Conservation (phyloP, 176 grass and related monocot genomes). For the Juncus effusus region DNA sequence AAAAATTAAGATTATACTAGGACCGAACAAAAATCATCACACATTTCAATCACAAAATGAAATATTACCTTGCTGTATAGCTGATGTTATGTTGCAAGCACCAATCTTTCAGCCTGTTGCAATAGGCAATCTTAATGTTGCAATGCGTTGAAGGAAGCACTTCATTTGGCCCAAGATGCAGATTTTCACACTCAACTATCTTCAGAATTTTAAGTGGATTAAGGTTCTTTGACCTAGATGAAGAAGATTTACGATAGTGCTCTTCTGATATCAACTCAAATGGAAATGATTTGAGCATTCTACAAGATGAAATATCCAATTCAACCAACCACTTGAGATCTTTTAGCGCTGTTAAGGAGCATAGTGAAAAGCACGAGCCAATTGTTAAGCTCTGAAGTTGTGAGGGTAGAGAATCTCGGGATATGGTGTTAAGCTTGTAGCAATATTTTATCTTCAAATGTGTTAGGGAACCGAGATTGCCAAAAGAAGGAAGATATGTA, state of each 20-base stretch:
- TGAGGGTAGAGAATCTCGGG: neutral
- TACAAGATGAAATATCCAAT: neutral
- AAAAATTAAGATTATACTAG: too few relatives aligned
- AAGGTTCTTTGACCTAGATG: neutral
- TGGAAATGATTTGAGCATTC: neutral
- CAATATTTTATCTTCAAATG: neutral
- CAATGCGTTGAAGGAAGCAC: neutral
- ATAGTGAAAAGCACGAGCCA: neutral
- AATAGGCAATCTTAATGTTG: neutral
- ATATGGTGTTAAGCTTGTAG: neutral
- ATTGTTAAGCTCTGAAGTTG: neutral
- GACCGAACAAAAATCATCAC: too few relatives aligned
- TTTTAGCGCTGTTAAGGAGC: neutral
- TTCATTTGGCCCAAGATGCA: neutral
- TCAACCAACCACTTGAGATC: neutral
- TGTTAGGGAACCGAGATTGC: constrained; percentile 1
- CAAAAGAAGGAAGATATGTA: constrained; percentile 10
- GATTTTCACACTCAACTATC: neutral
- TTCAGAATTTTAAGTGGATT: neutral
- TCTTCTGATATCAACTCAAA: too few relatives aligned
- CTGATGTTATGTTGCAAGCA: neutral
- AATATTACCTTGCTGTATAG: neutral
- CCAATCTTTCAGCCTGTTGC: neutral
- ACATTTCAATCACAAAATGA: too few relatives aligned
- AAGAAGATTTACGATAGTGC: neutral